Evolutionary conservation across 768 basidiomycete genomes (phyloP).

Genomic region (Calocera viscosa): DNA sequence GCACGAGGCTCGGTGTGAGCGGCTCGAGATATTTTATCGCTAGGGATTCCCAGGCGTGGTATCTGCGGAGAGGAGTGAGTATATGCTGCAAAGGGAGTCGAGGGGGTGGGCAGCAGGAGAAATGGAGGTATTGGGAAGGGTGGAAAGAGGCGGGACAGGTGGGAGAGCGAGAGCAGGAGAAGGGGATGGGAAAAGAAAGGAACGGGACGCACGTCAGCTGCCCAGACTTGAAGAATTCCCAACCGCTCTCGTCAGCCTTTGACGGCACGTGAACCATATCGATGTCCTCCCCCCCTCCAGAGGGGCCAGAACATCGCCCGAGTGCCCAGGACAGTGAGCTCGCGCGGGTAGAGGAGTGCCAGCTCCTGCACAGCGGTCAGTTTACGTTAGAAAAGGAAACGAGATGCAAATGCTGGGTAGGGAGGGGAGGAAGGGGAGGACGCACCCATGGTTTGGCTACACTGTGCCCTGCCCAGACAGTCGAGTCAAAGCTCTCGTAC

Average conservation of each 20-base stretch:
- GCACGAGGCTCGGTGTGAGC: neutral
- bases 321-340: neutral
- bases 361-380: neutral
- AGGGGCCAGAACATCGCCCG: neutral
- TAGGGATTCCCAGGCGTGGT: neutral
- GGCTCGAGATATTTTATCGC: neutral
- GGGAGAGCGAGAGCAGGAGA: too few relatives aligned
- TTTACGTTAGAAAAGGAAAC: too few relatives aligned
- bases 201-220: neutral
- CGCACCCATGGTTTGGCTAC: slow-evolving; percentile 26
- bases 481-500: slow-evolving; percentile 23
- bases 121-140: too few relatives aligned
- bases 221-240: slow-evolving; percentile 4
- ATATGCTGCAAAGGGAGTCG: neutral
- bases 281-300: slow-evolving; percentile 2
- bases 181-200: neutral
- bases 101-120: neutral
- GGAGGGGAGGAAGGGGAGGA: too few relatives aligned
- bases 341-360: neutral
- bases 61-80: neutral
- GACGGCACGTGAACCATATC: neutral
- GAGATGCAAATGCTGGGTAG: neutral
- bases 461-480: slow-evolving; percentile 24
- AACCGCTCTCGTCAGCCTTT: neutral
- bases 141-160: too few relatives aligned